Conservation (phyloP, 495 filamentous ascomycete species). For the Echria macrotheca region DNA sequence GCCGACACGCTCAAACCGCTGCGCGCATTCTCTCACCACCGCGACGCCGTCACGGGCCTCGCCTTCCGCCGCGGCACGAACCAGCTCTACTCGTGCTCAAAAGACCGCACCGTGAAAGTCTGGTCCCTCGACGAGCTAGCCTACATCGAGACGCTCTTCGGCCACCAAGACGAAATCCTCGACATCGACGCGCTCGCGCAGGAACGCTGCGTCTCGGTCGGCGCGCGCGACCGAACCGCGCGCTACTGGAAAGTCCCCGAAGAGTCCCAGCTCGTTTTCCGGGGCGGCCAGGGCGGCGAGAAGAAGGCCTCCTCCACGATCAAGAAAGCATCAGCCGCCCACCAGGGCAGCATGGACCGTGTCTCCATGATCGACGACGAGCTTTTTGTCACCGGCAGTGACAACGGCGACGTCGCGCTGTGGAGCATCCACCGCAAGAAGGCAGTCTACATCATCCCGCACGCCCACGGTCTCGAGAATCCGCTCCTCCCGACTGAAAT, state of each 20-base stretch:
- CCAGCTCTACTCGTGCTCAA: slow-evolving; percentile 81
- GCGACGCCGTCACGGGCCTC: slow-evolving; percentile 77
- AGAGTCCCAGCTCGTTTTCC: slow-evolving; percentile 90
- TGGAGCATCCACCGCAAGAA: slow-evolving; percentile 96
- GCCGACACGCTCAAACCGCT: slow-evolving; percentile 68
- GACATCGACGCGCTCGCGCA: slow-evolving; percentile 74
- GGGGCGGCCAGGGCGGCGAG: slow-evolving; percentile 62
- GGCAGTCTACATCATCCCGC: slow-evolving; percentile 68
- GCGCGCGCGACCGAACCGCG: slow-evolving; percentile 83
- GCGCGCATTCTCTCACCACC: slow-evolving; percentile 84
- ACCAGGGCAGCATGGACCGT: slow-evolving; percentile 85
- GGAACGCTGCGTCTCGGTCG: slow-evolving; percentile 86
- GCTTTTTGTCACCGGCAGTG: slow-evolving; percentile 86
- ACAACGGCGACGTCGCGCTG: slow-evolving; percentile 79
- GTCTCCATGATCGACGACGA: slow-evolving; percentile 84
- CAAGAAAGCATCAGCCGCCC: slow-evolving; percentile 30
- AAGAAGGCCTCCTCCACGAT: slow-evolving; percentile 43
- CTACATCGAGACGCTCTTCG: slow-evolving; percentile 93
- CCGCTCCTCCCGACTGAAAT: slow-evolving; percentile 58
- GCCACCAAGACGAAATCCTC: slow-evolving; percentile 86
- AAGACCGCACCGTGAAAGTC: slow-evolving; percentile 67
- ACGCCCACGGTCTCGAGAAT: slow-evolving; percentile 78
- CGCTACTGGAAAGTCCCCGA: slow-evolving; percentile 95
- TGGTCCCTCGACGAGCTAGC: slow-evolving; percentile 81
- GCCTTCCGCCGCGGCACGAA: slow-evolving; percentile 85